Conservation (phyloP, 2,329 filamentous ascomycete genomes). For the Capronia americana region DNA sequence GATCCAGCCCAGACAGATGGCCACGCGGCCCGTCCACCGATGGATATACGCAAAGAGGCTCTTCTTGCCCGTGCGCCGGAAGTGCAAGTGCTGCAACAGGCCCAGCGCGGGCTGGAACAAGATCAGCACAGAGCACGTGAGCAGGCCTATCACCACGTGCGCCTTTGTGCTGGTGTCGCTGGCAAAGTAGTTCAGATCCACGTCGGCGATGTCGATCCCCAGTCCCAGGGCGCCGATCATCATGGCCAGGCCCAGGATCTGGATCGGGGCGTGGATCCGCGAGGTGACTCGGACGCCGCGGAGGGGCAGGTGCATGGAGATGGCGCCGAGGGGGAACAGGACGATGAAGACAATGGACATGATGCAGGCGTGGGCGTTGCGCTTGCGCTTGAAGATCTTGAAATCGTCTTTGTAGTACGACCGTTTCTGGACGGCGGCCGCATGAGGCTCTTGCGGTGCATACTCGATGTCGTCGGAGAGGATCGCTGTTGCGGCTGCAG, state of each 20-base stretch:
- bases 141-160: conserved; percentile 27
- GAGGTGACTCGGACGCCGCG: conserved; percentile 48
- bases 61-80: conserved; percentile 51
- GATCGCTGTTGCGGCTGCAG: conserved; percentile 6
- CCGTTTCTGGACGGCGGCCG: conserved; percentile 19
- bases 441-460: neutral
- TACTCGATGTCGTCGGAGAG: conserved; percentile 4
- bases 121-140: conserved; percentile 50
- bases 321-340: conserved; percentile 44
- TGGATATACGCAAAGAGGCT: conserved; percentile 53
- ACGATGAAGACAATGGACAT: conserved; percentile 51
- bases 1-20: conserved; percentile 61
- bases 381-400: conserved; percentile 29
- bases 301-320: conserved; percentile 45
- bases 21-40: conserved; percentile 61
- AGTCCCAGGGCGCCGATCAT: conserved; percentile 58
- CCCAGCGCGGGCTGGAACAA: conserved; percentile 63
- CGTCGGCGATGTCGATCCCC: conserved; percentile 57
- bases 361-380: conserved; percentile 48
- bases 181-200: conserved; percentile 25
- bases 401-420: conserved; percentile 20
- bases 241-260: conserved; percentile 56
- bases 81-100: conserved; percentile 58
- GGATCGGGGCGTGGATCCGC: conserved; percentile 51
- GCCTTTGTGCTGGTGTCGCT: conserved; percentile 16